Base-by-base conservation (phyloP, 345 rosid species). In the Ailanthus altissimus region DNA sequence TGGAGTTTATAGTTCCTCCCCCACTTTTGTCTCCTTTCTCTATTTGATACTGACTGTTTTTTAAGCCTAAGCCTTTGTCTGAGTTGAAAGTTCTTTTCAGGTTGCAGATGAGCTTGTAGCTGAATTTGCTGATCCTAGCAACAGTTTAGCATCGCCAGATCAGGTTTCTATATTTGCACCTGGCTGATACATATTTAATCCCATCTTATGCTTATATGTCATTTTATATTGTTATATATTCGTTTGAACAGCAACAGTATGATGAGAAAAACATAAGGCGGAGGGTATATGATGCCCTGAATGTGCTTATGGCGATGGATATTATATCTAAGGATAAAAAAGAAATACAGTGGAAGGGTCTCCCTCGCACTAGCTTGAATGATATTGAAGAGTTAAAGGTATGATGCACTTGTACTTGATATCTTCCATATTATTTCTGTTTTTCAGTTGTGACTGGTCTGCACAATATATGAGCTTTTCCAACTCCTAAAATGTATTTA, bases 31-130 rank as follows among this genome's bases (percentile, higher is more conserved):
- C 8, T 20, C 4, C 38, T 57, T 42, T 40, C 6, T 47, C 9
- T 54, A 25, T 60, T 54, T 28, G 45, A 14, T 18, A 49, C 28
- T 23, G 21, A 47, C 57, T 67, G 23, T 63, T 32, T 32, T 74
- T 72, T 70, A 71, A 60, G 53, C 26, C 49, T n/a, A 67, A 59
- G 12, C 11, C 53, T 64, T 61, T 79, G 43, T 81, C 83, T 89
- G 73, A 49, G 76, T 78, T 84, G 69, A 62, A 77, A 77, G 77
- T 76, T 58, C 53, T 59, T 87, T 68, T 77, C 93, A 97, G 99
- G 99, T 97, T 75, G 99, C 99, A 36, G 99, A 97, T 76, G 99
- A 97, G 87, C 98, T 97, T 80, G 99, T 97, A 14, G 93, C 97
- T 81, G 99, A 97, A 85, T 97, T 92, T 88, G 89, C 96, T 67